Conservation (phyloP, 768 basidiomycete species). For the Suillus spraguei region DNA sequence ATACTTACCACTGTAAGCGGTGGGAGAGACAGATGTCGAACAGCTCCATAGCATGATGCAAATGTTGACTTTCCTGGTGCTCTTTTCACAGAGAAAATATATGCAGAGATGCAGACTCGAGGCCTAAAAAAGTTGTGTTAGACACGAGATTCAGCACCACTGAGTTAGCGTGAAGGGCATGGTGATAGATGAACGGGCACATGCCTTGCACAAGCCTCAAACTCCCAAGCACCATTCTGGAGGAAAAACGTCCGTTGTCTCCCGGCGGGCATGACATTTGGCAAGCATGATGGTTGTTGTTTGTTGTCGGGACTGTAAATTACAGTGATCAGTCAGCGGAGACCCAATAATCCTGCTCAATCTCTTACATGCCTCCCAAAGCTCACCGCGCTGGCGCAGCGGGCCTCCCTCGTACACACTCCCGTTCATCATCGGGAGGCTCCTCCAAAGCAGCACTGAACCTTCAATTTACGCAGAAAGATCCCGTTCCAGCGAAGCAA, state of each 20-base stretch:
- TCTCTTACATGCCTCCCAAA: slow-evolving; percentile 50
- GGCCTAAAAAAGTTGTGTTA: background rate
- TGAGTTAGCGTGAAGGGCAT: background rate
- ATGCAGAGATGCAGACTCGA: background rate
- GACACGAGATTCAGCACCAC: background rate
- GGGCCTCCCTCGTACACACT: slow-evolving; percentile 58
- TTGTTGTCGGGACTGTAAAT: slow-evolving; percentile 12
- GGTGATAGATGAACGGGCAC: background rate
- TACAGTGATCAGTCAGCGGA: slow-evolving; percentile 32
- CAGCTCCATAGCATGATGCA: background rate
- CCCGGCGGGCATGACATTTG: background rate
- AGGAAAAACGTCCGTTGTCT: background rate
- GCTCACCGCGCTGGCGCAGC: slow-evolving; percentile 47
- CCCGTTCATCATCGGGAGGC: slow-evolving; percentile 58
- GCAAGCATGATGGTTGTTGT: background rate
- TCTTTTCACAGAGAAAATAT: background rate
- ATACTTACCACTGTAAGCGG: background rate
- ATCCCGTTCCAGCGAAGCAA: slow-evolving; percentile 43
- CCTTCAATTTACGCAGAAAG: slow-evolving; percentile 72
- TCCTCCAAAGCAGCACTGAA: slow-evolving; percentile 59
- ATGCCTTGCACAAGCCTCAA: background rate
- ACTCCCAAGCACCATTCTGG: background rate
- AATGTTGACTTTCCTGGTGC: background rate
- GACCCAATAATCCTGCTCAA: slow-evolving; percentile 30
- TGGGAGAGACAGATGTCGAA: background rate